Evolutionary conservation across 129 eudicot genomes (phyloP), one percentile per base, ranked within the genome.

Genomic region (Flaveria brownii): DNA sequence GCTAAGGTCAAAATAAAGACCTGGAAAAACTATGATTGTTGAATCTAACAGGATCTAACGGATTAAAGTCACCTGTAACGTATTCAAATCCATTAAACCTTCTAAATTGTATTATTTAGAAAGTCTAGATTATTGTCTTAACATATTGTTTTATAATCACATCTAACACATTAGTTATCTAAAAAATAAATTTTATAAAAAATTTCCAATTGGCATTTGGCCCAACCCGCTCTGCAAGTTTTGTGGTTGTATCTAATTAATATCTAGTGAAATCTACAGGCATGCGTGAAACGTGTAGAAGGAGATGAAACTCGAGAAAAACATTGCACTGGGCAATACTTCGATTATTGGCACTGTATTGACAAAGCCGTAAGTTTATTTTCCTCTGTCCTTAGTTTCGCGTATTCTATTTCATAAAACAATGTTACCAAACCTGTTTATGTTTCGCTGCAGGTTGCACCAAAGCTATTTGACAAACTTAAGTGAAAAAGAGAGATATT

Each of bases 261-360:
- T 17, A 28, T 72, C 11, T 39, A 2, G 12, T 72, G 43, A 63
- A 59, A 68, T 56, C 25, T 54, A 39, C 72, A 85, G 91, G 91
- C 91, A 72, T 89, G 96, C 73, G 78, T 80, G 51, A 85, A 87
- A 64, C 81, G 96, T 76, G 82, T 89, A 25, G 79, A 87, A 77
- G 96, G 85, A 54, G 91, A 89, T 79, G 83, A 80, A 25, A 77
- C 71, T 22, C 89, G 91, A 59, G 78, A 82, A 33, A 89, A 89
- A 63, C 96, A 89, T 70, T 89, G 96, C 73, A 89, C 96, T 6
- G 91, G 96, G 16, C 96, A 87, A 77, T 89, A 84, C 85, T 87
- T 87, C 15, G 91, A 89, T 70, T 89, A 89, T 62, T 89, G 84
- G 89, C 86, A 83, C 45, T 89, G 96, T 77, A 84, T 87, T 20